phyloP scores from a whole-genome alignment of 2,329 filamentous ascomycete species.

The Lasiodiplodia sp. region DNA sequence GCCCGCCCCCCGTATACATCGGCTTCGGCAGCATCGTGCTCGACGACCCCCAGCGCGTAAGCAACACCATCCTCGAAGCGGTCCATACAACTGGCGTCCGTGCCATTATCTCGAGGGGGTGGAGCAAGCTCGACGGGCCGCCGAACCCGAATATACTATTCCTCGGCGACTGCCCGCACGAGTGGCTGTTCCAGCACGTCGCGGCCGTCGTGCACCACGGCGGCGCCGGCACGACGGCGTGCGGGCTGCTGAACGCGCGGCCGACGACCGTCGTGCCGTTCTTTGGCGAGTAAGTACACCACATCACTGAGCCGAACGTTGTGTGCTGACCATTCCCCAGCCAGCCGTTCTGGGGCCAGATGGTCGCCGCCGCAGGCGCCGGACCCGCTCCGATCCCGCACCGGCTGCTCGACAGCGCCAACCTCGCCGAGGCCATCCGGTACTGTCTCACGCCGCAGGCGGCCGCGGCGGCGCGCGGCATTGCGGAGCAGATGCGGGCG shows the following conservation, averaged over 20 bases:
- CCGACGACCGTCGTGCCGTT: constrained; percentile 65
- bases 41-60: constrained; percentile 56
- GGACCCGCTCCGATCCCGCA: constrained; percentile 58
- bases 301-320: neutral
- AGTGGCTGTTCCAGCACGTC: constrained; percentile 66
- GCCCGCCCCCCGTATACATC: constrained; percentile 61
- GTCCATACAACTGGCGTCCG: constrained; percentile 48
- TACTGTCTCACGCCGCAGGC: constrained; percentile 52
- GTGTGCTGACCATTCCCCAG: neutral
- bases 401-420: constrained; percentile 53
- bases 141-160: constrained; percentile 54
- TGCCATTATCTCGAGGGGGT: constrained; percentile 63
- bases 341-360: constrained; percentile 63
- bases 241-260: constrained; percentile 58
- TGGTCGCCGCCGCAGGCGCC: constrained; percentile 58
- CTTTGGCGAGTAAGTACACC: constrained; percentile 55
- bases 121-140: constrained; percentile 53
- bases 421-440: constrained; percentile 55
- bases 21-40: constrained; percentile 66
- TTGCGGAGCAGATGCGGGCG: constrained; percentile 51
- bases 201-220: constrained; percentile 65
- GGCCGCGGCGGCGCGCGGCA: constrained; percentile 44
- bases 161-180: constrained; percentile 62
- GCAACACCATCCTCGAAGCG: constrained; percentile 56
- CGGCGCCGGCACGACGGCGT: constrained; percentile 66